phyloP scores from a whole-genome alignment of 1,139 yeast species.

The Debaryomyces nepalensis region DNA sequence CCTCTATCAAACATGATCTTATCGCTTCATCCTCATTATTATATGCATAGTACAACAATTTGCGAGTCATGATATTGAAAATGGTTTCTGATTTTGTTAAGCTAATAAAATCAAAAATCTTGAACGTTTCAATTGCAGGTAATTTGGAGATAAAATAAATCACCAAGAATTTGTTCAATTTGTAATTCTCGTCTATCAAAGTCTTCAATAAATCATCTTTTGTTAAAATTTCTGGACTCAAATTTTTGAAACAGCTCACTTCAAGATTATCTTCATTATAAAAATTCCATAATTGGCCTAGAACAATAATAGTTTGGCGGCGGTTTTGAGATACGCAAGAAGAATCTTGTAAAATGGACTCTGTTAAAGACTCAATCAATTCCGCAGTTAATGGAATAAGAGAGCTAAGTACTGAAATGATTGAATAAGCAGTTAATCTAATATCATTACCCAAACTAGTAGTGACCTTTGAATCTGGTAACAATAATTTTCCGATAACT shows the following conservation, averaged over 20 bases:
- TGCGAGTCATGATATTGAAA: constrained; percentile 28
- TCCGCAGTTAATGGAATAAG: constrained; percentile 69
- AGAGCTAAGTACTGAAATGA: constrained; percentile 75
- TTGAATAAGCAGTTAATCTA: constrained; percentile 82
- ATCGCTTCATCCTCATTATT: constrained; percentile 23
- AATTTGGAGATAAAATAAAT: constrained; percentile 30
- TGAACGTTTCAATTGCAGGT: constrained; percentile 22
- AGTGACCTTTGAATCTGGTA: constrained; percentile 29
- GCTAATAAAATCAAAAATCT: constrained; percentile 30
- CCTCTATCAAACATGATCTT: constrained; percentile 38
- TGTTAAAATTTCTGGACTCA: constrained; percentile 20
- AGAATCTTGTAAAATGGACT: constrained; percentile 51
- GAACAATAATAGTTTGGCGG: constrained; percentile 43
- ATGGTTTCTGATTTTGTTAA: constrained; percentile 25
- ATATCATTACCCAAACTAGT: constrained; percentile 58
- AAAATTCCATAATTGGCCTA: constrained; percentile 49
- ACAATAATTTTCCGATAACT: constrained; percentile 57
- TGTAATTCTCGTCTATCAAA: constrained; percentile 33
- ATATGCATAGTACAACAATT: constrained; percentile 27
- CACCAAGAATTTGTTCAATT: constrained; percentile 36
- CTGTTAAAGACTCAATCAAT: constrained; percentile 70
- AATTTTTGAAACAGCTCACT: constrained; percentile 23
- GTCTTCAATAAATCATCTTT: constrained; percentile 22
- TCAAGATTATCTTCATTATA: constrained; percentile 26
- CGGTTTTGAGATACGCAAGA: constrained; percentile 25